Percentiles rank a stretch among this genome's conserved stretches.
These are phyloP conservation scores for Trichoderma gracile DNA, from an alignment of 2,329 filamentous ascomycete species.

Conservation along the genomic window DNA sequence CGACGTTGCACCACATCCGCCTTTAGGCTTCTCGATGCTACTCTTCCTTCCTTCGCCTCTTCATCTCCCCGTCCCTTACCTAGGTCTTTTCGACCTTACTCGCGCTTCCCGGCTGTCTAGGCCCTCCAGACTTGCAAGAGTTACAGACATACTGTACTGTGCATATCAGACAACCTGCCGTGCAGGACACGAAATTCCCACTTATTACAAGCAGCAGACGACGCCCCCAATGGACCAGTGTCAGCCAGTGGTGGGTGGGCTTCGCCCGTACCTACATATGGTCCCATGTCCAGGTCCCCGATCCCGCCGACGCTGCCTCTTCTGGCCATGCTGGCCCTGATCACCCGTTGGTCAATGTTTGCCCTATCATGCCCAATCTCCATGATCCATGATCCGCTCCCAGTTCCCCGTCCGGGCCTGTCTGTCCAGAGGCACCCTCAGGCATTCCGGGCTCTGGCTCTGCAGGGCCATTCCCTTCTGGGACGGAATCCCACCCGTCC, in stretches of 20 bases:
- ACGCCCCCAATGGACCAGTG: conserved; percentile 15
- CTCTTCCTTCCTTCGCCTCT: background rate
- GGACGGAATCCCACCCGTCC: conserved; percentile 24
- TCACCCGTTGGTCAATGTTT: conserved; percentile 22
- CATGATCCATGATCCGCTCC: conserved; percentile 15
- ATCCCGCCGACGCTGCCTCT: conserved; percentile 28
- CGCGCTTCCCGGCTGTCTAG: background rate
- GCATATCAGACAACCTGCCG: conserved; percentile 3
- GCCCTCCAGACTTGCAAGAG: too few species aligned
- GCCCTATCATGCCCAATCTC: conserved; percentile 26
- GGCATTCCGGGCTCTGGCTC: conserved; percentile 15
- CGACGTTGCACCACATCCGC: conserved; percentile 17
- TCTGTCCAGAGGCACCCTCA: conserved; percentile 1
- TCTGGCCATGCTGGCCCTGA: conserved; percentile 20
- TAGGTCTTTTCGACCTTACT: too few species aligned
- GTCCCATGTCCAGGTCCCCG: conserved; percentile 22
- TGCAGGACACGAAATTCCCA: background rate
- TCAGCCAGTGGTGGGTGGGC: conserved; percentile 17
- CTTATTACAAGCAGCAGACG: conserved; percentile 10
- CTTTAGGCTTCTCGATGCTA: conserved; percentile 1
- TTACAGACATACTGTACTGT: background rate
- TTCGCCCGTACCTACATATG: conserved; percentile 23
- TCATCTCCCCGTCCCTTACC: too few species aligned
- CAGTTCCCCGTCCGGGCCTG: background rate
- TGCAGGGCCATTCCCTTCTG: conserved; percentile 22